Percentiles rank a stretch among this genome's conserved stretches.
These are phyloP conservation scores for Kwoniella sp. DNA, from an alignment of 768 basidiomycete genomes.

Conservation along the genomic window DNA sequence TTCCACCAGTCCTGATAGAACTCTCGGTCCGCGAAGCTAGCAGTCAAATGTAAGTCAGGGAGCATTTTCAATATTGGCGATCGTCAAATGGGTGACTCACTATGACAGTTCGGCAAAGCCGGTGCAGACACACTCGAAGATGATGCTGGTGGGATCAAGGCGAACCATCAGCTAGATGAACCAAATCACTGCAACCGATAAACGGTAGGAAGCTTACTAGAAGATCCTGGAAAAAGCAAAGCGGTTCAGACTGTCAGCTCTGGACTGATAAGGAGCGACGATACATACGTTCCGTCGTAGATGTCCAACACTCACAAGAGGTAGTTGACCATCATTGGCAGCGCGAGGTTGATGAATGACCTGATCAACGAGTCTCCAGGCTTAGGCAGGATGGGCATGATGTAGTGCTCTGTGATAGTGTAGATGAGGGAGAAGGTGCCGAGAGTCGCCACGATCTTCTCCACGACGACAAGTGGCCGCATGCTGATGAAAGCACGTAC, in stretches of 20 bases:
- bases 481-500: slow-evolving; percentile 46
- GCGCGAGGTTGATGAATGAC: slow-evolving; percentile 77
- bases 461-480: slow-evolving; percentile 73
- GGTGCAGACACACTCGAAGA: slow-evolving; percentile 89
- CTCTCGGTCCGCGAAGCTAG: slow-evolving; percentile 90
- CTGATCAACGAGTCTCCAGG: slow-evolving; percentile 57
- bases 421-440: slow-evolving; percentile 90
- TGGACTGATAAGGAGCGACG: background rate
- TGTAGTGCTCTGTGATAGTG: slow-evolving; percentile 86
- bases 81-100: slow-evolving; percentile 59
- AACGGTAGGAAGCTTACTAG: slow-evolving; percentile 38
- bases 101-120: slow-evolving; percentile 89
- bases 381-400: slow-evolving; percentile 71
- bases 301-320: slow-evolving; percentile 72
- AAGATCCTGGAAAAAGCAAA: slow-evolving; percentile 48
- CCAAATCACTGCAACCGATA: too few species aligned
- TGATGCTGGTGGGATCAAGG: slow-evolving; percentile 39
- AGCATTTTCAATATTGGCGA: slow-evolving; percentile 8
- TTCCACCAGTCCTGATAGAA: slow-evolving; percentile 99
- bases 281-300: background rate
- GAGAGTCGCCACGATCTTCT: slow-evolving; percentile 79
- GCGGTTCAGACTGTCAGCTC: slow-evolving; percentile 20
- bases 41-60: background rate
- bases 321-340: slow-evolving; percentile 75
- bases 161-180: background rate